Percentiles rank a stretch among this genome's conserved stretches.
Conservation (phyloP, 1,284 basidiomycete species). For the Leccinum holopus region DNA sequence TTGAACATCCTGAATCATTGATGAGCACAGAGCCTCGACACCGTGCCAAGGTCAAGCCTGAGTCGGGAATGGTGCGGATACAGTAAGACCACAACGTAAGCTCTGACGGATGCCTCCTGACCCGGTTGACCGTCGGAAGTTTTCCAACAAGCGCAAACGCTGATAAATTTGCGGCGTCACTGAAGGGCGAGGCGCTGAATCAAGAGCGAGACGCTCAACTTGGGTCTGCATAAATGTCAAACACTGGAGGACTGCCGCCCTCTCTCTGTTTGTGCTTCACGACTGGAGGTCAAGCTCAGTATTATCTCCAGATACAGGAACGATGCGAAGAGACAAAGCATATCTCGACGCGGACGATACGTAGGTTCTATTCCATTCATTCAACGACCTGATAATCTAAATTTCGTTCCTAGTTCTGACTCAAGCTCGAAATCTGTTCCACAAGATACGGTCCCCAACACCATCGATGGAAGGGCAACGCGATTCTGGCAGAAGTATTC, state of each 20-base stretch:
- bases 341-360: background rate
- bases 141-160: background rate
- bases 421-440: background rate
- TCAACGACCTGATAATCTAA: background rate
- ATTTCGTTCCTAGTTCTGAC: background rate
- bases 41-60: background rate
- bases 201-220: background rate
- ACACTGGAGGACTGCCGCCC: background rate
- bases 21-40: background rate
- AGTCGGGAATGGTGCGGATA: background rate
- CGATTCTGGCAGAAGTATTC: conserved; percentile 15
- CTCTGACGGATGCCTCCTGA: background rate
- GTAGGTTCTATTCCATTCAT: background rate
- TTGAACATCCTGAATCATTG: background rate
- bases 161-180: background rate
- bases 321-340: background rate
- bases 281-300: background rate
- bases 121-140: background rate
- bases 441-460: background rate
- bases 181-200: background rate
- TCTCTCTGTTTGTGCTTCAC: background rate
- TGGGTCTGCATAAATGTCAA: background rate
- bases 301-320: background rate
- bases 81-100: background rate
- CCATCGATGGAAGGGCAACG: background rate